A percentile compares a stretch with the other conserved stretches of the same genome.
These are phyloP conservation scores for Lecanicillium sp. DNA, from an alignment of 2,329 filamentous ascomycete species.

Conservation along the genomic window DNA sequence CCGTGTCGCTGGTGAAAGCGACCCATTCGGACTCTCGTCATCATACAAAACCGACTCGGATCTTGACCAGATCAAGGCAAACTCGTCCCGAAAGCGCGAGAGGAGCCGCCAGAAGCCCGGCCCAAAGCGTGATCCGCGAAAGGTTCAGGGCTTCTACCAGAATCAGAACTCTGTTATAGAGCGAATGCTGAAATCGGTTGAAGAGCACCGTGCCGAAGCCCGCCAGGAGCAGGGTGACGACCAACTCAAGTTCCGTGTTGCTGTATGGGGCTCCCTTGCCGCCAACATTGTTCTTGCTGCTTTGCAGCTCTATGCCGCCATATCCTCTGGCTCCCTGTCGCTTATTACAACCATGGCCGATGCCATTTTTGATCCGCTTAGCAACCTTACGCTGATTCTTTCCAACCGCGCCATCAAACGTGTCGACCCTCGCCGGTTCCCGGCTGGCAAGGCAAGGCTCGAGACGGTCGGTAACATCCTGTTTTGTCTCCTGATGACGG, in stretches of 20 bases:
- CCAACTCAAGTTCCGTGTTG: constrained; percentile 65
- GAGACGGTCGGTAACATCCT: constrained; percentile 94
- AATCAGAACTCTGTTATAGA: constrained; percentile 91
- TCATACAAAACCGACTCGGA: constrained; percentile 72
- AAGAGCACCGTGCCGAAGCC: constrained; percentile 79
- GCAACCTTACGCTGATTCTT: constrained; percentile 79
- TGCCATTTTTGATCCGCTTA: constrained; percentile 84
- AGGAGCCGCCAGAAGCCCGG: constrained; percentile 20
- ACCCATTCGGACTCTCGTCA: constrained; percentile 73
- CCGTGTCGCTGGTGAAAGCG: constrained; percentile 54
- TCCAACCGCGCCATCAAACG: constrained; percentile 80
- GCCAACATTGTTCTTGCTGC: constrained; percentile 74
- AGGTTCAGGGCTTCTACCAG: constrained; percentile 76
- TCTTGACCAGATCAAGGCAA: constrained; percentile 69
- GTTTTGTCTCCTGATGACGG: constrained; percentile 93
- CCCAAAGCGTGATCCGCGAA: constrained; percentile 33
- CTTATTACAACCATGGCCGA: constrained; percentile 98
- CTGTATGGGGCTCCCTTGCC: constrained; percentile 58
- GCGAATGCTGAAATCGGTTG: constrained; percentile 82
- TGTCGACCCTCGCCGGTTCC: constrained; percentile 80
- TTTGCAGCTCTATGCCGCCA: constrained; percentile 83
- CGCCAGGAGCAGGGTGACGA: constrained; percentile 74
- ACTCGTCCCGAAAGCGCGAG: constrained; percentile 68
- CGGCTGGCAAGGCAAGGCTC: constrained; percentile 85
- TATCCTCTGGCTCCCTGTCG: constrained; percentile 81